Conservation (phyloP, 768 basidiomycete genomes). For the Paxillus involutus region DNA sequence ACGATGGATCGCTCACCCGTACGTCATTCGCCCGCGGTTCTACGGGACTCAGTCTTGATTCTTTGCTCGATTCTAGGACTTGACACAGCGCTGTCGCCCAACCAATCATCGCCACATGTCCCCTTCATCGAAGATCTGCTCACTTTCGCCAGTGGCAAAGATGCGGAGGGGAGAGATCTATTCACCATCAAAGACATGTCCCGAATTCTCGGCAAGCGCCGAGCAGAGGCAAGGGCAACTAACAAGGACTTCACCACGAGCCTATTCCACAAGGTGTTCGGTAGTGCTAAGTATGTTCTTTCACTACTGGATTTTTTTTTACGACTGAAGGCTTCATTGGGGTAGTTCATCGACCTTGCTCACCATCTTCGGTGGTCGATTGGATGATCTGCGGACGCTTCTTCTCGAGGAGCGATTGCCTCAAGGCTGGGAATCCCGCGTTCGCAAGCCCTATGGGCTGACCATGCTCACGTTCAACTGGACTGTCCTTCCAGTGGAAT, state of each 20-base stretch:
- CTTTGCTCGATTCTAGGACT: slow-evolving; percentile 41
- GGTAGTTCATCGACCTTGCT: slow-evolving; percentile 65
- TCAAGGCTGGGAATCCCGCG: slow-evolving; percentile 67
- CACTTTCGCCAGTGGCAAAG: slow-evolving; percentile 57
- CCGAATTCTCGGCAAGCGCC: slow-evolving; percentile 56
- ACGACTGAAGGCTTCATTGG: background rate
- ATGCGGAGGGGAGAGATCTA: slow-evolving; percentile 41
- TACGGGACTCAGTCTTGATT: background rate
- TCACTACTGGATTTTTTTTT: too few relatives aligned
- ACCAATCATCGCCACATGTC: slow-evolving; percentile 54
- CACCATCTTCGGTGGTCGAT: slow-evolving; percentile 64
- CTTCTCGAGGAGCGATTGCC: slow-evolving; percentile 70
- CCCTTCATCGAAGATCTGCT: slow-evolving; percentile 59
- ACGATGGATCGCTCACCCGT: slow-evolving; percentile 36
- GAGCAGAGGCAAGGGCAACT: slow-evolving; percentile 50
- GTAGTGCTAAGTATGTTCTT: slow-evolving; percentile 60
- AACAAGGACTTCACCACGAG: slow-evolving; percentile 61
- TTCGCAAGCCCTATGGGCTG: slow-evolving; percentile 54
- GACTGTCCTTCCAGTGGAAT: slow-evolving; percentile 25
- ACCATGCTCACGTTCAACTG: slow-evolving; percentile 60
- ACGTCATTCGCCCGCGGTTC: background rate
- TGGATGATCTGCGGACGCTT: slow-evolving; percentile 52
- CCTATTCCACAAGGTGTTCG: slow-evolving; percentile 60
- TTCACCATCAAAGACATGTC: slow-evolving; percentile 64
- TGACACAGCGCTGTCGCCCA: slow-evolving; percentile 44